These are phyloP conservation scores for Blastobotrys arbuscula DNA, from an alignment of 1,139 yeast species.

Conservation along the genomic window DNA sequence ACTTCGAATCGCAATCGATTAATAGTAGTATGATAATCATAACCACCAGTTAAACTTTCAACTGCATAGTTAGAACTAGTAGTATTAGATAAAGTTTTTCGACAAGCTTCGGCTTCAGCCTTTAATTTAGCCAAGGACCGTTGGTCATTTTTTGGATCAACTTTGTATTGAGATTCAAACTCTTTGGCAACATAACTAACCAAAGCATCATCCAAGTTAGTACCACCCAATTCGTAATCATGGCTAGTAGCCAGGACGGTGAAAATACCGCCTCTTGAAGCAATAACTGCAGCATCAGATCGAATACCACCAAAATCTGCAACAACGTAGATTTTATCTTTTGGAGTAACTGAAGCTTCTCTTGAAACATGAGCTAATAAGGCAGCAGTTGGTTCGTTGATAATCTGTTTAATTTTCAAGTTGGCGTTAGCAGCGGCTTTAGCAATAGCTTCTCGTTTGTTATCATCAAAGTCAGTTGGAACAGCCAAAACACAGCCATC, in stretches of 20 bases:
- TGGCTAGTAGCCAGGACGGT: conserved; percentile 86
- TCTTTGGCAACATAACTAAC: conserved; percentile 86
- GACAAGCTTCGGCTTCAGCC: conserved; percentile 78
- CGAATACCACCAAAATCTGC: conserved; percentile 97
- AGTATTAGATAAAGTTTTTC: conserved; percentile 89
- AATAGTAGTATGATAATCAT: conserved; percentile 86
- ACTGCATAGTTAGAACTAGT: conserved; percentile 86
- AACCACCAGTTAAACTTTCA: conserved; percentile 91
- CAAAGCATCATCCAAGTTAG: conserved; percentile 70
- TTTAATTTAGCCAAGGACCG: conserved; percentile 86
- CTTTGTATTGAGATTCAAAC: conserved; percentile 80
- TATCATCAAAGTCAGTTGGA: conserved; percentile 80
- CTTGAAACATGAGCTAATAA: conserved; percentile 61
- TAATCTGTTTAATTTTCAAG: conserved; percentile 74
- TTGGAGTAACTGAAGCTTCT: conserved; percentile 42
- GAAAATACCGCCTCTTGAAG: conserved; percentile 90
- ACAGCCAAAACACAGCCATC: conserved; percentile 85
- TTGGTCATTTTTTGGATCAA: conserved; percentile 73
- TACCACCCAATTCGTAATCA: conserved; percentile 82
- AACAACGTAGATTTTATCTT: conserved; percentile 82
- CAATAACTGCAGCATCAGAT: conserved; percentile 91
- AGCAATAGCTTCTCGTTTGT: conserved; percentile 61
- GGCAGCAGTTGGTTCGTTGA: conserved; percentile 93
- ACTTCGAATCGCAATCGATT: conserved; percentile 94
- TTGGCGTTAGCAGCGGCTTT: conserved; percentile 67